These are phyloP conservation scores for Stemphylium vesicarium DNA, from an alignment of 2,329 filamentous ascomycete genomes.

Conservation along the genomic window DNA sequence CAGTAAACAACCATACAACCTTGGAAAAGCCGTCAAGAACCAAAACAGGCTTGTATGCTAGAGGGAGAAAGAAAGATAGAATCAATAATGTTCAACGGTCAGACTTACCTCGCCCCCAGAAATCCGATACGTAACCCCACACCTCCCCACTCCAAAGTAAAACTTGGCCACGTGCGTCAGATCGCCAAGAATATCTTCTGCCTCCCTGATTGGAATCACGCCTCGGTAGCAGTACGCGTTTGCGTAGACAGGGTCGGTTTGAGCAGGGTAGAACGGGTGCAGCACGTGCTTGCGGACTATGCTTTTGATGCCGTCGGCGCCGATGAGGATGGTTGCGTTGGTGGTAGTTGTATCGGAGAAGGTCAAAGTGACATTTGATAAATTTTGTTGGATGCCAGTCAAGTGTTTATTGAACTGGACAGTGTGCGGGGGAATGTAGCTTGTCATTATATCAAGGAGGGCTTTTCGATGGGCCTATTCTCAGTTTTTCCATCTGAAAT, in stretches of 20 bases:
- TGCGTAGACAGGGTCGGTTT: constrained; percentile 33
- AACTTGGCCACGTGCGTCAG: constrained; percentile 40
- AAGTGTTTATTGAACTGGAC: constrained; percentile 41
- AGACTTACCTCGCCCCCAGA: constrained; percentile 19
- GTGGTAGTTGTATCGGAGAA: constrained; percentile 40
- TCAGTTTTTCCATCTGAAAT: constrained; percentile 10
- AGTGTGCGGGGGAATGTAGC: constrained; percentile 43
- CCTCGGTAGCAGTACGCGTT: constrained; percentile 38
- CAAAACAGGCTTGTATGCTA: too few species aligned
- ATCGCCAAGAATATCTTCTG: constrained; percentile 46
- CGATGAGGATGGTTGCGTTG: constrained; percentile 52
- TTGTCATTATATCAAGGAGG: constrained; percentile 57
- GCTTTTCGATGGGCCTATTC: constrained; percentile 53
- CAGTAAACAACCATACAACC: too few species aligned
- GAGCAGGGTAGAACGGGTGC: constrained; percentile 18
- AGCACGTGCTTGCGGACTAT: constrained; percentile 29
- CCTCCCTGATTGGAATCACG: constrained; percentile 45
- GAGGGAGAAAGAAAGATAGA: too few species aligned
- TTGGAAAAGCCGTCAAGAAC: too few species aligned
- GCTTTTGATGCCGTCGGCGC: constrained; percentile 57
- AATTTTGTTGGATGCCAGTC: constrained; percentile 33
- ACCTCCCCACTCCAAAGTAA: constrained; percentile 30
- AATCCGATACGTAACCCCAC: constrained; percentile 34
- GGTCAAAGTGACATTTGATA: not conserved
- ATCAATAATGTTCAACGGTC: not conserved